Conservation (phyloP, 768 basidiomycete species). For the Russula brevipes region DNA sequence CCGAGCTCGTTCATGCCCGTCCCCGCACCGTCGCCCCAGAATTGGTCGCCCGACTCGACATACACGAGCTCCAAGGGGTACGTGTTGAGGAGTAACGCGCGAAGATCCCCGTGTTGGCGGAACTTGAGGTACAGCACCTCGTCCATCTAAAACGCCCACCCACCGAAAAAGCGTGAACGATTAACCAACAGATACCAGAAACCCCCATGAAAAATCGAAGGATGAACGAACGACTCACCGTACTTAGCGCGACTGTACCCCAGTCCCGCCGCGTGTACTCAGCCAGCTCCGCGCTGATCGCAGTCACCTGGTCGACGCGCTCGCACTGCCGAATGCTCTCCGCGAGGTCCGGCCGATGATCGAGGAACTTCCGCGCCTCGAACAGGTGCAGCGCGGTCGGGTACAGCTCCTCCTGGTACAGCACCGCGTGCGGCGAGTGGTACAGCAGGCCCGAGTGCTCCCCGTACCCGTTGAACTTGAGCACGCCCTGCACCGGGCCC, state of each 20-base stretch:
- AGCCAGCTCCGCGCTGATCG: constrained; percentile 30
- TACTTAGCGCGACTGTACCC: constrained; percentile 45
- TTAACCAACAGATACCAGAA: neutral
- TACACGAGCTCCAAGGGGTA: constrained; percentile 43
- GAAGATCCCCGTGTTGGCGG: constrained; percentile 59
- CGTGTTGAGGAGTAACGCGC: constrained; percentile 50
- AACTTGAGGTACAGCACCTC: constrained; percentile 66
- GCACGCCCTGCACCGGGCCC: constrained; percentile 15
- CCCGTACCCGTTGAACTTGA: constrained; percentile 34
- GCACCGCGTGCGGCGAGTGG: constrained; percentile 58
- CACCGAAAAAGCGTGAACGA: neutral
- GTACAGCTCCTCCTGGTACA: constrained; percentile 50
- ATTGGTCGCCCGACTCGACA: constrained; percentile 49
- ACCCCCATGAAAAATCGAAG: no score
- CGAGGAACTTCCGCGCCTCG: constrained; percentile 67
- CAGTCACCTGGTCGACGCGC: constrained; percentile 38
- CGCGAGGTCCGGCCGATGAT: constrained; percentile 45
- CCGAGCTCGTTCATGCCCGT: constrained; percentile 62
- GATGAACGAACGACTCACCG: constrained; percentile 37
- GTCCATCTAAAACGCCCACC: constrained; percentile 48
- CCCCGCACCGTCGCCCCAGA: constrained; percentile 61
- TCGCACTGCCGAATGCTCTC: constrained; percentile 48
- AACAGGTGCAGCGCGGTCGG: constrained; percentile 72
- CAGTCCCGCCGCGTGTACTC: constrained; percentile 51
- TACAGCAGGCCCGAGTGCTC: constrained; percentile 52